These are phyloP conservation scores for Scheffersomyces insectosa DNA, from an alignment of 1,139 yeast species.

Conservation along the genomic window DNA sequence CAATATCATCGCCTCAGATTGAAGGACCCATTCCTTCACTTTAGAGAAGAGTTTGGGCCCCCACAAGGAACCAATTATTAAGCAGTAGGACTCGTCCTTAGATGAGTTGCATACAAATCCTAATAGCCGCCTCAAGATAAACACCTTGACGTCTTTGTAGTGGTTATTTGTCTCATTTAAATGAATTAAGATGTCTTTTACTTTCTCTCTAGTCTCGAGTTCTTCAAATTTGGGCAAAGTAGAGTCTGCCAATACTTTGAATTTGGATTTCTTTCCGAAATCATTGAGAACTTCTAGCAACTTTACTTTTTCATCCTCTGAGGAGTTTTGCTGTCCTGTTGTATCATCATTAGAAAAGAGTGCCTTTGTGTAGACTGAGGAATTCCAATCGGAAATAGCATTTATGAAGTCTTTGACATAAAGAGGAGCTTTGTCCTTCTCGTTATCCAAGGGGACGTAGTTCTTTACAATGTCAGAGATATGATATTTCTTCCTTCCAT, in stretches of 20 bases:
- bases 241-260: slow-evolving; percentile 12
- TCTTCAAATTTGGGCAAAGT: slow-evolving; percentile 11
- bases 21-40: slow-evolving; percentile 37
- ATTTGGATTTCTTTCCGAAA: slow-evolving; percentile 27
- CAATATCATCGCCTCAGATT: slow-evolving; percentile 25
- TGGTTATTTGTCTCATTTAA: slow-evolving; percentile 37
- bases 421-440: background rate
- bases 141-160: slow-evolving; percentile 47
- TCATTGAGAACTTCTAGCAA: slow-evolving; percentile 40
- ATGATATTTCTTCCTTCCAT: slow-evolving; percentile 1
- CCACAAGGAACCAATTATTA: slow-evolving; percentile 30
- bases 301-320: slow-evolving; percentile 35
- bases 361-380: slow-evolving; percentile 12
- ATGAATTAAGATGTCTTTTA: slow-evolving; percentile 27
- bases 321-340: slow-evolving; percentile 11
- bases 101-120: slow-evolving; percentile 11
- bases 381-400: slow-evolving; percentile 26
- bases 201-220: slow-evolving; percentile 16
- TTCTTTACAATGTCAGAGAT: slow-evolving; percentile 20
- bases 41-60: slow-evolving; percentile 18
- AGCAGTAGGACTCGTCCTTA: slow-evolving; percentile 12
- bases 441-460: slow-evolving; percentile 15
- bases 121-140: slow-evolving; percentile 43
- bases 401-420: slow-evolving; percentile 28
- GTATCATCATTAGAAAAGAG: slow-evolving; percentile 14